A percentile compares a stretch with the other conserved stretches of the same genome.
phyloP scores from a whole-genome alignment of 345 rosid genomes.

The Excoecaria cochinchinensis region DNA sequence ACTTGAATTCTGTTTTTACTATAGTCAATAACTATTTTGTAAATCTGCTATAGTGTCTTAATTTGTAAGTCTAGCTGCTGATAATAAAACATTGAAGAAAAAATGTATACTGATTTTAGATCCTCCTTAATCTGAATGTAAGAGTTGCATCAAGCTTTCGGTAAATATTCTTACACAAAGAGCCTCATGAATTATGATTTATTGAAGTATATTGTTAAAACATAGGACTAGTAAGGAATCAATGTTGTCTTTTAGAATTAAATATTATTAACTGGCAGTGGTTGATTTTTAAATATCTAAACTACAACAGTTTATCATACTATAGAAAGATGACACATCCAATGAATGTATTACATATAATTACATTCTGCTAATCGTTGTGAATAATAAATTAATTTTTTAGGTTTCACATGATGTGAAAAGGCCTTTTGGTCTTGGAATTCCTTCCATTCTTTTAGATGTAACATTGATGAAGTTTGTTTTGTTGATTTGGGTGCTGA shows the following conservation, averaged over 20 bases:
- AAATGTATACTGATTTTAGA: too few species aligned
- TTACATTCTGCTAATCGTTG: background rate
- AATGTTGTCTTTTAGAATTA: background rate
- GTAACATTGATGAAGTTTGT: background rate
- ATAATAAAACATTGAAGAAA: too few species aligned
- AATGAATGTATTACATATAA: background rate
- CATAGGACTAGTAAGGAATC: background rate
- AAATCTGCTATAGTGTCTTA: too few species aligned
- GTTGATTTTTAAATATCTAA: background rate
- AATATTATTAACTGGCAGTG: background rate
- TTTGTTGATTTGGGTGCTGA: background rate
- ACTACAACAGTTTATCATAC: background rate
- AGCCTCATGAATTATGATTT: background rate
- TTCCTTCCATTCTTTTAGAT: background rate
- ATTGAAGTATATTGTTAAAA: slow-evolving; percentile 1
- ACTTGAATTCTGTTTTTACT: too few species aligned
- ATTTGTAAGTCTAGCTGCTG: too few species aligned
- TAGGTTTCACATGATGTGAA: background rate
- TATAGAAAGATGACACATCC: slow-evolving; percentile 10
- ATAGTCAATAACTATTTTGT: too few species aligned
- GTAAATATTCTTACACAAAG: background rate
- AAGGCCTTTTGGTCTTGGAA: background rate
- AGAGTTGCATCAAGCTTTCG: background rate
- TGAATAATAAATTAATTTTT: background rate
- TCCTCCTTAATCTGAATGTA: background rate